Evolutionary conservation across 768 basidiomycete species (phyloP).

Genomic region (Rhizopogon salebrosus): DNA sequence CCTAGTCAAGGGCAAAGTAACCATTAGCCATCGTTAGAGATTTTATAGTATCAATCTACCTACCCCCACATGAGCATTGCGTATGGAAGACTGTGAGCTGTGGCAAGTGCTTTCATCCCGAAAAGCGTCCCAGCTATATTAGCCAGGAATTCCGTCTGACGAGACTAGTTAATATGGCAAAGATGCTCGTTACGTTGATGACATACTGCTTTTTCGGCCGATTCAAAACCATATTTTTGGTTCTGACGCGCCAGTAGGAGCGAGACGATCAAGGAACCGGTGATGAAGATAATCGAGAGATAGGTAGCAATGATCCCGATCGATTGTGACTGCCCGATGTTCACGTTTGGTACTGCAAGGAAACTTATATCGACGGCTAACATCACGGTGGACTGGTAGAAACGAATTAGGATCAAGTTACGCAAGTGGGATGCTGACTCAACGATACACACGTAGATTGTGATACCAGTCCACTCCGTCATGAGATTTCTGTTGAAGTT

Average conservation of each 20-base stretch:
- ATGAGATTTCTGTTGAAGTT: slow-evolving; percentile 36
- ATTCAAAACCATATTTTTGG: slow-evolving; percentile 19
- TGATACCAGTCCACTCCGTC: slow-evolving; percentile 44
- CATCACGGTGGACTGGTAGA: slow-evolving; percentile 41
- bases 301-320: slow-evolving; percentile 30
- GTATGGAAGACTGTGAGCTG: slow-evolving; percentile 28
- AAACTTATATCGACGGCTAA: slow-evolving; percentile 51
- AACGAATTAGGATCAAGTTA: background rate
- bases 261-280: slow-evolving; percentile 31
- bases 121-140: slow-evolving; percentile 7
- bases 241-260: slow-evolving; percentile 33
- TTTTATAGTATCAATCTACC: background rate
- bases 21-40: background rate
- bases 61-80: slow-evolving; percentile 28
- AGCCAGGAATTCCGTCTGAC: slow-evolving; percentile 21
- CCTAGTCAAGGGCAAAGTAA: slow-evolving; percentile 8
- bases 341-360: slow-evolving; percentile 45
- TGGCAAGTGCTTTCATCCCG: slow-evolving; percentile 25
- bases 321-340: slow-evolving; percentile 7
- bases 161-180: no score
- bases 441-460: slow-evolving; percentile 35
- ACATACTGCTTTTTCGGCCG: slow-evolving; percentile 26
- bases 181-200: background rate
- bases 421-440: background rate
- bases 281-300: slow-evolving; percentile 30